A percentile compares a stretch with the other conserved stretches of the same genome.
These are phyloP conservation scores for Phialophora expanda DNA, from an alignment of 2,329 filamentous ascomycete genomes.

Conservation along the genomic window DNA sequence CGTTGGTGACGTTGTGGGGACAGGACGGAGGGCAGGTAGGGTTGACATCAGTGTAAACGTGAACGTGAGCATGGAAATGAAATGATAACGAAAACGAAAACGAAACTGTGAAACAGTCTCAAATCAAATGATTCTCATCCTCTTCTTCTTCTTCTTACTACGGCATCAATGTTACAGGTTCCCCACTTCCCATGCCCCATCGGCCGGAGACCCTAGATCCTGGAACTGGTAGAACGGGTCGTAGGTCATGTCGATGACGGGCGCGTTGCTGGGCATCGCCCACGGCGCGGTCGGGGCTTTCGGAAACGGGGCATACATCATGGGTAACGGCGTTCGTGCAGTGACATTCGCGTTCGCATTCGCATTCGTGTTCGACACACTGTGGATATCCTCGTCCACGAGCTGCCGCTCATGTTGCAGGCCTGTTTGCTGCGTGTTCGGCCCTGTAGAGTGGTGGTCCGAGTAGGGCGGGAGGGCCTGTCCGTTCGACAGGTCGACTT, in stretches of 20 bases:
- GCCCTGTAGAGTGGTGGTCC: conserved; percentile 20
- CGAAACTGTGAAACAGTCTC: not conserved
- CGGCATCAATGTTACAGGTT: conserved; percentile 36
- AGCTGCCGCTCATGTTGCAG: conserved; percentile 15
- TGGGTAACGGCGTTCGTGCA: conserved; percentile 2
- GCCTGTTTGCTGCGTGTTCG: conserved; percentile 21
- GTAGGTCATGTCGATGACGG: conserved; percentile 42
- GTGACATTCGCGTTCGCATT: too few relatives aligned
- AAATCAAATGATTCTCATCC: not conserved
- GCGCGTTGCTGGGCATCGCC: conserved; percentile 38
- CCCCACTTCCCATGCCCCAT: conserved; percentile 43
- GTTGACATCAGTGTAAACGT: not conserved
- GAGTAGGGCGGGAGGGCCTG: conserved; percentile 43
- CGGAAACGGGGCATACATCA: conserved; percentile 28
- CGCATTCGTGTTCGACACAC: not conserved
- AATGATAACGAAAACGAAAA: not conserved
- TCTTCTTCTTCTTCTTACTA: not conserved
- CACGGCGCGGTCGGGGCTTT: conserved; percentile 31
- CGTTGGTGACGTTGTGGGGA: conserved; percentile 34
- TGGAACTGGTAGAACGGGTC: conserved; percentile 44
- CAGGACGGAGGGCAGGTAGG: not conserved
- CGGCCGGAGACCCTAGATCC: conserved; percentile 40
- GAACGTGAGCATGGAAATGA: not conserved
- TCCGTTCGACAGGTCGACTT: conserved; percentile 42
- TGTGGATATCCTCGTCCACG: not conserved